Evolutionary conservation across 192 early-diverging fungal species (phyloP).

Genomic region (Paraglomus occultum): DNA sequence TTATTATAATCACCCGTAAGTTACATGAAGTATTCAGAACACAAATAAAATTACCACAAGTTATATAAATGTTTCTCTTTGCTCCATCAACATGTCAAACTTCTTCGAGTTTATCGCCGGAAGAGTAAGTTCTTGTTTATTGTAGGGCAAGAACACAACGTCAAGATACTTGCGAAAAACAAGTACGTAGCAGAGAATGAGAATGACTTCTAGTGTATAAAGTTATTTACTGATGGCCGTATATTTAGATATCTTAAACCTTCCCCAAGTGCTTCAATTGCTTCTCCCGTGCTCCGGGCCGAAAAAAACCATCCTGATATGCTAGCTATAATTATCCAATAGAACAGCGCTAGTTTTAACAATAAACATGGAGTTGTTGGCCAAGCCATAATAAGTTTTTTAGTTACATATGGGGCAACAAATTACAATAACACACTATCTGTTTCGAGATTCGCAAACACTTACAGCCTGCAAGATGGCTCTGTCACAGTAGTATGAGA

Average conservation of each 20-base stretch:
- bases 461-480: background rate
- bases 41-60: no score
- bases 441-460: background rate
- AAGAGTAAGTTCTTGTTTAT: no score
- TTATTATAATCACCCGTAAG: no score
- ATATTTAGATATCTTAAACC: constrained; percentile 1
- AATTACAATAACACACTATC: background rate
- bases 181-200: constrained; percentile 10
- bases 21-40: no score
- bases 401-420: background rate
- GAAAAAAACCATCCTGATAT: background rate
- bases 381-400: background rate
- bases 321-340: constrained; percentile 12
- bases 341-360: constrained; percentile 12
- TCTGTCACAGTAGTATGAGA: background rate
- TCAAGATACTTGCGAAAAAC: background rate
- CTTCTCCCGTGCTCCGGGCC: background rate
- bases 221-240: constrained; percentile 10
- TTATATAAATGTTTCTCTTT: no score
- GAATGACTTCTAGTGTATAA: background rate
- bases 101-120: no score
- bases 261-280: constrained; percentile 18
- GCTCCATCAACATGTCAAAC: no score
- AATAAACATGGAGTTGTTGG: constrained; percentile 11
- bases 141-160: background rate